phyloP scores from a whole-genome alignment of 257 asterid genomes.

The Echites panduratus region DNA sequence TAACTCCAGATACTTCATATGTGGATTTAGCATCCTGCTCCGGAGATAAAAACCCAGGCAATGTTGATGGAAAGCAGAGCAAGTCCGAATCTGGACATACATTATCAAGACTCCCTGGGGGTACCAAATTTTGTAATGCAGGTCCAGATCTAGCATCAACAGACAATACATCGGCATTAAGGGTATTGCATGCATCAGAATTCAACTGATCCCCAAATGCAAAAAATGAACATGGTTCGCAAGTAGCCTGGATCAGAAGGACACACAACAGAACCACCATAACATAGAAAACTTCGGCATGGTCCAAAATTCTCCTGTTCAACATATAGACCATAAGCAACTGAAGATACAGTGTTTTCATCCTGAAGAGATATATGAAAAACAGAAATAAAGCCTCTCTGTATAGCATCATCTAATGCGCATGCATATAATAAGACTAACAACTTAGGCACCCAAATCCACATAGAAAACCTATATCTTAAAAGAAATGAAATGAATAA shows the following conservation, averaged over 20 bases:
- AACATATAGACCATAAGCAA: constrained; percentile 13
- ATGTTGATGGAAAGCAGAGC: constrained; percentile 71
- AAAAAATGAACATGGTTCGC: constrained; percentile 27
- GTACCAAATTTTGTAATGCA: constrained; percentile 21
- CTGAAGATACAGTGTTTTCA: neutral
- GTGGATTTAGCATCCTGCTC: constrained; percentile 22
- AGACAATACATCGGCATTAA: constrained; percentile 22
- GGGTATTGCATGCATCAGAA: constrained; percentile 34
- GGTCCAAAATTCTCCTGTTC: constrained; percentile 23
- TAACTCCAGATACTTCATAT: constrained; percentile 26
- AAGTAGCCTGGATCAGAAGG: constrained; percentile 17
- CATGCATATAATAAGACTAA: neutral
- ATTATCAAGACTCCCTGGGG: constrained; percentile 21
- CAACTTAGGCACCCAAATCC: neutral
- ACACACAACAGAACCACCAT: constrained; percentile 22
- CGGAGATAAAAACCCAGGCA: constrained; percentile 29
- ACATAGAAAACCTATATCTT: neutral
- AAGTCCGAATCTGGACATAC: constrained; percentile 43
- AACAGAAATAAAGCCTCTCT: neutral
- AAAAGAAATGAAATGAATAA: too few relatives aligned
- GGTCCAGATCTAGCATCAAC: constrained; percentile 26
- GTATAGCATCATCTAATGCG: neutral
- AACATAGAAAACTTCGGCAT: constrained; percentile 19
- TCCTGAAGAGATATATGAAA: neutral
- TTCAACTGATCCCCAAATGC: constrained; percentile 30